Conservation (phyloP, 208 protist species). For the Crithidia sp. region DNA sequence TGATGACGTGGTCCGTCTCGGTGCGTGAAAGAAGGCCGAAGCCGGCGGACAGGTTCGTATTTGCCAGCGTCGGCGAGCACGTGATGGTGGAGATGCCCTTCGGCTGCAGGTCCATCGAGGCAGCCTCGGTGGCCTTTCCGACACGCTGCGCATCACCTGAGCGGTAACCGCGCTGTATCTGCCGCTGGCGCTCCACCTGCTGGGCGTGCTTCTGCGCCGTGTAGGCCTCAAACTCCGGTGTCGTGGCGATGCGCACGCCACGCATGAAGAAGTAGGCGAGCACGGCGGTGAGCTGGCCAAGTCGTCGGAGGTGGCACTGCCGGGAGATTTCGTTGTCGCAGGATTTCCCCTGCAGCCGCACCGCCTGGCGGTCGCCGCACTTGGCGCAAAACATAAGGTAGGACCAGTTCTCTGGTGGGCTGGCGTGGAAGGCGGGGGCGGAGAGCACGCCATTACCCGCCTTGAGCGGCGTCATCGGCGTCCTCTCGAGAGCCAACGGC, state of each 20-base stretch:
- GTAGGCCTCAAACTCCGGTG: conserved; percentile 34
- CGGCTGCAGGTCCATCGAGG: background rate
- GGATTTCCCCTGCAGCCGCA: conserved; percentile 34
- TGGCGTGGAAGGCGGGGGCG: conserved; percentile 29
- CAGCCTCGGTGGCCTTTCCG: conserved; percentile 30
- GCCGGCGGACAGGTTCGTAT: conserved; percentile 1
- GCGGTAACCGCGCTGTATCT: conserved; percentile 18
- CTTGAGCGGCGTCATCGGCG: background rate
- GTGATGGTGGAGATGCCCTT: conserved; percentile 1
- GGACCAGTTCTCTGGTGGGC: conserved; percentile 47
- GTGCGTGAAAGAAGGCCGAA: conserved; percentile 32
- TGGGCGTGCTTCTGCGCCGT: conserved; percentile 24
- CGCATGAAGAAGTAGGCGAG: conserved; percentile 49
- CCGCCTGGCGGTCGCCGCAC: conserved; percentile 36
- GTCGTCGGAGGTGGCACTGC: conserved; percentile 41
- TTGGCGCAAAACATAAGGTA: conserved; percentile 60
- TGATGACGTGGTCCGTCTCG: conserved; percentile 51
- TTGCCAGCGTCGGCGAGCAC: conserved; percentile 7
- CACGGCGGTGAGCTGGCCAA: conserved; percentile 54
- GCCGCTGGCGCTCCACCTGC: conserved; percentile 39
- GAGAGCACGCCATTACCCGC: conserved; percentile 22
- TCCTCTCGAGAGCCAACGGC: background rate
- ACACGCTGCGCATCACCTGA: conserved; percentile 33
- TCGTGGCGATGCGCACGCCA: conserved; percentile 43
- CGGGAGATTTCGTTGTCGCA: conserved; percentile 42